Conservation (phyloP, 2,329 filamentous ascomycete genomes). For the Drechslera avenae region DNA sequence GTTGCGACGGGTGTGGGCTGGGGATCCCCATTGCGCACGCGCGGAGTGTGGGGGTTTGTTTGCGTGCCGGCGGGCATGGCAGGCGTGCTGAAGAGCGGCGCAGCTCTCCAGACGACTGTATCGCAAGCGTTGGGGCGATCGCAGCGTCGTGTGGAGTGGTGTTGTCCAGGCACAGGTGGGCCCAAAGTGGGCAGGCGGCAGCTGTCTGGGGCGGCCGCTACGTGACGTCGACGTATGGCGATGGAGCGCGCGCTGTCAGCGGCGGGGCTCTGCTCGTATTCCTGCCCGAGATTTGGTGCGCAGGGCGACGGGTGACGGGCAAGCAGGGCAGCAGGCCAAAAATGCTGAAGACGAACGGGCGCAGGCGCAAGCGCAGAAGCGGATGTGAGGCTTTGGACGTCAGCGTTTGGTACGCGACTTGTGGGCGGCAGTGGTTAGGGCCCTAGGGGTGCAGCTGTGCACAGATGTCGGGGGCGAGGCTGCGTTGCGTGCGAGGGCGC, state of each 20-base stretch:
- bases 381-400: background rate
- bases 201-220: conserved; percentile 27
- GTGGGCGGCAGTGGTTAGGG: background rate
- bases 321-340: background rate
- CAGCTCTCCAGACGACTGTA: conserved; percentile 29
- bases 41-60: conserved; percentile 47
- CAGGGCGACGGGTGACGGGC: too few relatives aligned
- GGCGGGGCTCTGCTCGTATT: conserved; percentile 4
- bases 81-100: conserved; percentile 31
- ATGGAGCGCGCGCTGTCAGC: conserved; percentile 7
- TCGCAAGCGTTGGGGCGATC: conserved; percentile 20
- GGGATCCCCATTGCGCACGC: conserved; percentile 52
- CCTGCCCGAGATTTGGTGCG: background rate
- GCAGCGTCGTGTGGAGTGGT: conserved; percentile 27
- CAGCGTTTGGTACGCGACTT: background rate
- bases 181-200: conserved; percentile 34
- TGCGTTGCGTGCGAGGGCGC: background rate
- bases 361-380: background rate
- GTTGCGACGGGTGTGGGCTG: conserved; percentile 53
- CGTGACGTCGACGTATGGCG: conserved; percentile 19
- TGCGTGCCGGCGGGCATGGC: conserved; percentile 50
- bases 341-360: background rate
- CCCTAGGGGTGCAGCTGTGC: background rate
- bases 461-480: background rate
- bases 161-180: conserved; percentile 29